Percentiles rank a stretch among this genome's conserved stretches.
These are phyloP conservation scores for Tolypocladium nubicola DNA, from an alignment of 2,329 filamentous ascomycete genomes.

Conservation along the genomic window DNA sequence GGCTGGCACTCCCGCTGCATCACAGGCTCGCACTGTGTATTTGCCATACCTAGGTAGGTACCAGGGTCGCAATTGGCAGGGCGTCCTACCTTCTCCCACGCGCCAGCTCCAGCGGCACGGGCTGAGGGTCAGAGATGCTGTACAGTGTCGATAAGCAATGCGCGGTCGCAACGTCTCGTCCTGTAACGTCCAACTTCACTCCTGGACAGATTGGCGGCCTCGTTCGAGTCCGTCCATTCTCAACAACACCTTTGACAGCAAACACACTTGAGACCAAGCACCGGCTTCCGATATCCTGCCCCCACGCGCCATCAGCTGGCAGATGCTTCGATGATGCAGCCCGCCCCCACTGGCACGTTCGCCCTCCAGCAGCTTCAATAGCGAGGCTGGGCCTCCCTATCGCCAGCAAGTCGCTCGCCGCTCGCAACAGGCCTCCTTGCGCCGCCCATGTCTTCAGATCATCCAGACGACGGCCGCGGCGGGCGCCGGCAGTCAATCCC, in stretches of 20 bases:
- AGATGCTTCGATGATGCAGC: not conserved
- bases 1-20: not conserved
- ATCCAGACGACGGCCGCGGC: slow-evolving; percentile 13
- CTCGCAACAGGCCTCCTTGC: not conserved
- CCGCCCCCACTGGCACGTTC: not conserved
- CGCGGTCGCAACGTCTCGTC: not conserved
- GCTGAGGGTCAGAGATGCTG: not conserved
- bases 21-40: not conserved
- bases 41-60: too few species aligned
- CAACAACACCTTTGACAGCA: not conserved
- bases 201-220: not conserved
- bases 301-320: not conserved
- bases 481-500: slow-evolving; percentile 49
- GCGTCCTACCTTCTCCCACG: not conserved
- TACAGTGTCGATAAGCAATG: not conserved
- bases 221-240: not conserved
- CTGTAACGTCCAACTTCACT: not conserved
- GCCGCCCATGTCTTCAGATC: slow-evolving; percentile 18
- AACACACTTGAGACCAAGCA: not conserved
- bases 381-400: slow-evolving; percentile 1
- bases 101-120: not conserved
- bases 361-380: not conserved
- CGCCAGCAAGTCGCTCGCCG: not conserved
- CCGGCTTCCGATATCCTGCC: not conserved
- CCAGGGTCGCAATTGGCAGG: too few species aligned